Evolutionary conservation across 352 stramenopile species (phyloP), one percentile per base, ranked within the genome.

Genomic region (Blastocystis sp.): DNA sequence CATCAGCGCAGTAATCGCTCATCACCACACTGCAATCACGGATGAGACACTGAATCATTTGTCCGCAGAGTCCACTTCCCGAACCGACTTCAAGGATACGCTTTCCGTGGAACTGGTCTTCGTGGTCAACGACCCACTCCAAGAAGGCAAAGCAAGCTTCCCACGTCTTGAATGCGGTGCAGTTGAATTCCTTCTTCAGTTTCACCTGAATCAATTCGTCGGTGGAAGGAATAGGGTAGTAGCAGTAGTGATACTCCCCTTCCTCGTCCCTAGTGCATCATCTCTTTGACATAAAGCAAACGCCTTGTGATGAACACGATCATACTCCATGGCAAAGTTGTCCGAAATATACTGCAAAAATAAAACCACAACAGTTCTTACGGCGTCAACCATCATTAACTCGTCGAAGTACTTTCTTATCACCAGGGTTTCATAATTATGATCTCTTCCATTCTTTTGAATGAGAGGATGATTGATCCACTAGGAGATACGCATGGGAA

Each of bases 21-120:
- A 81, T 81, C 36, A 61, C 24, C 36, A 81, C 53, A 21, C 18
- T 21, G n/a, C 46, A 65, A 61, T 64, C 48, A 48, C 27, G 46
- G 9, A 81, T 44, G n/a, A 81, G 8, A 51, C 69, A 81, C 34
- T 81, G 69, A 14, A 81, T n/a, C 69, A 81, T 81, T 24, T 81
- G 69, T 3, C 69, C 69, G 4, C 69, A 81, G 21, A 81, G 29
- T 11, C 69, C 69, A 64, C 69, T 81, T 65, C 69, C 69, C 53
- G 69, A 59, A 46, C 69, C 69, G 32, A 81, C 44, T 61, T 81
- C 69, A 0, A 81, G 36, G 0, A 81, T 61, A 1, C 16, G 27
- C 24, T 57, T 81, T 38, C 32, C 49, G 2, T 14, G 18, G 51
- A 81, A 81, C 16, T 0, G 6, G 18, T 29, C 32, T 21, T 38